Base-by-base conservation (phyloP, 2,329 filamentous ascomycete species). In the Tolypocladium nubicola region DNA sequence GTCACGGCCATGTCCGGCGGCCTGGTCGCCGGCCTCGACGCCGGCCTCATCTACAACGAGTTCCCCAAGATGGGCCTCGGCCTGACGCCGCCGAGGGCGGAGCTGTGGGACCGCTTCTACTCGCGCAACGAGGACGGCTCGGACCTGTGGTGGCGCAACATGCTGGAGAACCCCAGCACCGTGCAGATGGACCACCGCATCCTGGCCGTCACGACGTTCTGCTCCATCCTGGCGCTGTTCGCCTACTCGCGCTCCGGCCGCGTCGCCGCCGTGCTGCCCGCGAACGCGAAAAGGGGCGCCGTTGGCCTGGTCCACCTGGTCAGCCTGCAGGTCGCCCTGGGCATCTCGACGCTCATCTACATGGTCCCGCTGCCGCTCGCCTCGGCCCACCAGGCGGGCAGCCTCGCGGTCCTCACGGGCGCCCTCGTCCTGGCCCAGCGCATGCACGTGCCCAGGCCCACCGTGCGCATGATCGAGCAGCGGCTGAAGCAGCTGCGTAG, bases 1-100 rank as follows among this genome's bases (percentile, higher is more conserved):
- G 79, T 82, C 39, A 99, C 94, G 4, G 91, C 89, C 67, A 89
- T 99, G 82, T 97, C 94, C 4, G 94, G 93, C 56, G 93, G 87
- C 6, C 82, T 99, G 2, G 94, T 99, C 38, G 94, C 94, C 8
- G 94, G 94, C 38, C 85, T 99, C 16, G 94, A 99, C 69, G 94
- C 94, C 10, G 94, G 94, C 10, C 80, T 99, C 57, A 97, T 99
- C 73, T 99, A 99, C 79, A 99, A 99, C 71, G 91, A 99, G 73
- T 97, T 99, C 71, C 94, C 94, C 8, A 89, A 83, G 73, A 99
- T 99, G 94, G 94, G 94, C 10, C 73, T 84, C 4, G 90, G 91
- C 13, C 76, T 96, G 26, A 80, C 90, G 0, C 93, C 93, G 1
- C 93, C 93, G 1, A 84, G 81, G 67, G 79, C 83, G 11, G 93